Evolutionary conservation across 441 rosid genomes (phyloP).

Genomic region (Populus tomentosa): DNA sequence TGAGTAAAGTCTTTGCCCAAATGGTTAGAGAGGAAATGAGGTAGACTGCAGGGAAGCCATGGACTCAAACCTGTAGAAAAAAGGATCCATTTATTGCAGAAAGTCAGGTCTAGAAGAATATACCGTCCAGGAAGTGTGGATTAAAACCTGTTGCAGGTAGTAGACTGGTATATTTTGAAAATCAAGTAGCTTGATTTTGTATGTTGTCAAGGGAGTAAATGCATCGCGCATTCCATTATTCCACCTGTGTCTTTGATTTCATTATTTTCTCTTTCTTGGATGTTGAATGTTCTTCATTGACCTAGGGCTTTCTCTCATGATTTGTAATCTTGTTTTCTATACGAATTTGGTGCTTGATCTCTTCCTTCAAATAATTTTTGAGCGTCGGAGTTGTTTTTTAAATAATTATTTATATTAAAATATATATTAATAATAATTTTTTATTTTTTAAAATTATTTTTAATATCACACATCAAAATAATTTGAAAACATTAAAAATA

Average conservation of each 20-base stretch:
- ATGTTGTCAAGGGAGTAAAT: background rate
- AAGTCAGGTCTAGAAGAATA: background rate
- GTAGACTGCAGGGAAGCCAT: conserved; percentile 16
- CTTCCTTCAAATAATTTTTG: too few species aligned
- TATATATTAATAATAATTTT: too few species aligned
- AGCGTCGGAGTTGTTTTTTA: too few species aligned
- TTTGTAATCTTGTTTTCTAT: background rate
- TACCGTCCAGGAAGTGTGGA: conserved; percentile 2
- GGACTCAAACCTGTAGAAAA: background rate
- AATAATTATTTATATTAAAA: too few species aligned
- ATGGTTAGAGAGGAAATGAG: conserved; percentile 65
- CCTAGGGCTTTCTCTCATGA: background rate
- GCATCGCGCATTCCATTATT: background rate
- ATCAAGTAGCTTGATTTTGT: background rate
- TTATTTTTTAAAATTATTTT: too few species aligned
- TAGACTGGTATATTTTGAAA: background rate
- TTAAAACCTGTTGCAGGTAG: conserved; percentile 6
- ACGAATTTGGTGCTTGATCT: background rate
- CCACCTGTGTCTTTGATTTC: background rate
- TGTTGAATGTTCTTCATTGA: background rate
- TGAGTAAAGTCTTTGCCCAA: conserved; percentile 78
- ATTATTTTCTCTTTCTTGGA: background rate
- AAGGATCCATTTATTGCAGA: background rate
- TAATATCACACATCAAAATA: too few species aligned
- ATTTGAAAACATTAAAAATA: too few species aligned